Conservation (phyloP, 2,329 filamentous ascomycete genomes). For the Pseudogymnoascus sp. region DNA sequence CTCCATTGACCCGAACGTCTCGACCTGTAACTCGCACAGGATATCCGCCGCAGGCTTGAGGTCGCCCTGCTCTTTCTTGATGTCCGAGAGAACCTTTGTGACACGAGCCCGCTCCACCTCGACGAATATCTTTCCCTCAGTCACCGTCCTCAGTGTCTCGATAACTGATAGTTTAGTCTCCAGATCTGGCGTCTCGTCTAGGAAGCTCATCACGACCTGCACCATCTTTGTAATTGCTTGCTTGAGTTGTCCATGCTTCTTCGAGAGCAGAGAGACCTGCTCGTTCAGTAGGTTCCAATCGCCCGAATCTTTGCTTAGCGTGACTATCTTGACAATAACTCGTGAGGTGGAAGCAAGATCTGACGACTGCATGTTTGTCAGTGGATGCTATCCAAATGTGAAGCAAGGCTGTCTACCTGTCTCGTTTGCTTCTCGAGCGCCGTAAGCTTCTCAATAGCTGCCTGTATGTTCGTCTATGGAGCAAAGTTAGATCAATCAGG, state of each 20-base stretch:
- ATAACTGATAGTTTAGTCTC: constrained; percentile 91
- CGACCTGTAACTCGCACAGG: constrained; percentile 93
- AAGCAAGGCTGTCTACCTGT: constrained; percentile 53
- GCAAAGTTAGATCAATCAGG: constrained; percentile 19
- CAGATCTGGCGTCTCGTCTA: constrained; percentile 74
- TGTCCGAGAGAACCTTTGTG: constrained; percentile 89
- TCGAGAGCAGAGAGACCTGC: constrained; percentile 89
- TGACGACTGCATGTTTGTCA: constrained; percentile 57
- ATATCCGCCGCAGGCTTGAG: constrained; percentile 84
- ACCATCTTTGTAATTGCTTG: constrained; percentile 99
- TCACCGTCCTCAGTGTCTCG: constrained; percentile 90
- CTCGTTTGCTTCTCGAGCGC: constrained; percentile 92
- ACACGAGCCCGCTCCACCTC: constrained; percentile 96
- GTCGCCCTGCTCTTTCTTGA: constrained; percentile 94
- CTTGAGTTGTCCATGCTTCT: constrained; percentile 99
- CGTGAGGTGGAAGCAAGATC: constrained; percentile 93
- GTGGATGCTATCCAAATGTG: constrained; percentile 8
- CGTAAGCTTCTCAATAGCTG: constrained; percentile 87
- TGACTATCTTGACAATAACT: constrained; percentile 79
- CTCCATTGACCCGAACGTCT: constrained; percentile 98
- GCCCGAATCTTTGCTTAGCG: constrained; percentile 83
- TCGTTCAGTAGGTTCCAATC: constrained; percentile 96
- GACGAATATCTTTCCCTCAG: constrained; percentile 99
- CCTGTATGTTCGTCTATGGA: constrained; percentile 64
- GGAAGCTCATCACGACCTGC: constrained; percentile 85